A percentile compares a stretch with the other conserved stretches of the same genome.
phyloP scores from a whole-genome alignment of 495 filamentous ascomycete species.

The Lasiosphaeriaceae sp. region DNA sequence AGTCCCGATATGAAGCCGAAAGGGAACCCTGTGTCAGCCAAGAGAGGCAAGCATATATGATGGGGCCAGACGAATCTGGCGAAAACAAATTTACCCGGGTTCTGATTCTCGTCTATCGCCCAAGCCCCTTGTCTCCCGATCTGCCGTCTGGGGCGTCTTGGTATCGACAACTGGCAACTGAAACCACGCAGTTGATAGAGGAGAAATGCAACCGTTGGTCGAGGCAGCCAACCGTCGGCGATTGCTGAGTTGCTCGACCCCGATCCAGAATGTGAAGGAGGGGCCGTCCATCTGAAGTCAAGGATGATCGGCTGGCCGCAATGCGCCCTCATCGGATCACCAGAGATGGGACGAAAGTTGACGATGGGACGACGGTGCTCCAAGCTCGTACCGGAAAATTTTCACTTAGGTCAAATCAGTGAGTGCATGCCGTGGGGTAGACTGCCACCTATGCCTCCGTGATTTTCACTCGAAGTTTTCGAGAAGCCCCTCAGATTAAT shows the following conservation, averaged over 20 bases:
- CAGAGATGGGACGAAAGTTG: constrained; percentile 18
- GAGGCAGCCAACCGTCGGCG: neutral
- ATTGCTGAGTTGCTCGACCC: constrained; percentile 6
- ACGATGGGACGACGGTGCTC: constrained; percentile 15
- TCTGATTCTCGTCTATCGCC: constrained; percentile 29
- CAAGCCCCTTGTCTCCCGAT: constrained; percentile 12
- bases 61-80: constrained; percentile 15
- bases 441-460: constrained; percentile 20
- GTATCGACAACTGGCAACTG: neutral
- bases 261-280: constrained; percentile 4
- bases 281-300: constrained; percentile 8
- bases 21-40: constrained; percentile 18
- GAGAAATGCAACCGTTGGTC: neutral
- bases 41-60: constrained; percentile 20
- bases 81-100: constrained; percentile 28
- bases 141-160: constrained; percentile 15
- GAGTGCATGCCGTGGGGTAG: constrained; percentile 14
- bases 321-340: constrained; percentile 17
- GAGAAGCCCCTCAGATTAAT: constrained; percentile 33
- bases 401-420: constrained; percentile 16
- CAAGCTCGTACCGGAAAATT: constrained; percentile 18
- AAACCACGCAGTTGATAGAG: neutral
- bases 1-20: constrained; percentile 28
- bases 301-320: constrained; percentile 18
- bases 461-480: constrained; percentile 29